A percentile compares a stretch with the other conserved stretches of the same genome.
Evolutionary conservation across 257 asterid genomes (phyloP).

Genomic region (Solanum ahanhuiri): DNA sequence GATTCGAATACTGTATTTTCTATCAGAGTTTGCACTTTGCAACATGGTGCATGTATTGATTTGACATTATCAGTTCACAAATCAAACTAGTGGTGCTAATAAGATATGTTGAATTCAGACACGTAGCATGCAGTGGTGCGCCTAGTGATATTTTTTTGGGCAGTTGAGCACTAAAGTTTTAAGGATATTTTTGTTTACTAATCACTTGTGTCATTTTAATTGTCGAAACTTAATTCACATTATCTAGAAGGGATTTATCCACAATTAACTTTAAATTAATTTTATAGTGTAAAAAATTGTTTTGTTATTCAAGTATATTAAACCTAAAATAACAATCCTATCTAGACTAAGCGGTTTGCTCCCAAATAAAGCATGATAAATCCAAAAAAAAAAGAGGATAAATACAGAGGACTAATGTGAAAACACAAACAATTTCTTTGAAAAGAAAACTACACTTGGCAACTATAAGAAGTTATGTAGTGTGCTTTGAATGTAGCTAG

Average conservation of each 20-base stretch:
- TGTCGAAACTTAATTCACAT: background rate
- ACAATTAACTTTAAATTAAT: background rate
- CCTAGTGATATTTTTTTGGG: background rate
- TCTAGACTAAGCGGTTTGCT: background rate
- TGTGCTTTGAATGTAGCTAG: background rate
- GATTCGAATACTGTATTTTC: background rate
- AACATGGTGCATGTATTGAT: background rate
- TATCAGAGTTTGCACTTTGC: background rate
- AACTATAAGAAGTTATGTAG: background rate
- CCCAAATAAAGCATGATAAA: background rate
- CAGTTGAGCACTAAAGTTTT: background rate
- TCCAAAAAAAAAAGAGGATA: background rate
- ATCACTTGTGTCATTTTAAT: background rate
- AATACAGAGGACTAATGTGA: background rate
- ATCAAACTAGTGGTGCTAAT: background rate
- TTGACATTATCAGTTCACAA: background rate
- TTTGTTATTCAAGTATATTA: background rate
- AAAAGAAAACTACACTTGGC: background rate
- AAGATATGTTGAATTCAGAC: background rate
- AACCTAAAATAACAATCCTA: background rate
- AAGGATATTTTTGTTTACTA: background rate
- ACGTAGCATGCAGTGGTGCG: background rate
- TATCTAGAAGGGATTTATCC: background rate
- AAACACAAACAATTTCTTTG: background rate
- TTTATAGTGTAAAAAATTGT: background rate